phyloP scores from a whole-genome alignment of 352 stramenopile species.

The Phytopythium boreale region DNA sequence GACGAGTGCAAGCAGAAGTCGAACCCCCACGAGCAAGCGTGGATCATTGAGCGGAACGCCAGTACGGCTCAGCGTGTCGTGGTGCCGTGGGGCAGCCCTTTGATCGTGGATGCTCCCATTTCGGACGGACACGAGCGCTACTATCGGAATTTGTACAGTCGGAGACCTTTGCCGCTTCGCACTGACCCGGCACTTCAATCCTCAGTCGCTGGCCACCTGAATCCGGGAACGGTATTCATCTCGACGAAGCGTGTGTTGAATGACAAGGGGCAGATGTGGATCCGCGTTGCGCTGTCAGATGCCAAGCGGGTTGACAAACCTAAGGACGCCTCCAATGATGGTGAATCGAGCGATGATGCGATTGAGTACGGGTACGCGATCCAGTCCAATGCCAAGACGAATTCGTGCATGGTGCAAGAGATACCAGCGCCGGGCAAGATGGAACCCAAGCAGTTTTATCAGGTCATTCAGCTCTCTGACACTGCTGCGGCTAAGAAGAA shows the following conservation, averaged over 20 bases:
- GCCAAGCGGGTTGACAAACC: conserved; percentile 11
- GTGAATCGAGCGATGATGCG: conserved; percentile 25
- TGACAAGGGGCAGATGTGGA: conserved; percentile 57
- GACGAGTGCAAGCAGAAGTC: conserved; percentile 2
- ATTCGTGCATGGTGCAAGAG: conserved; percentile 74
- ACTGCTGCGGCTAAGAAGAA: conserved; percentile 11
- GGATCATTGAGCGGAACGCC: conserved; percentile 75
- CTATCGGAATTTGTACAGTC: conserved; percentile 70
- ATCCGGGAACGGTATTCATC: conserved; percentile 45
- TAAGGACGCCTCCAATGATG: conserved; percentile 20
- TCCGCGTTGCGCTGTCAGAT: conserved; percentile 41
- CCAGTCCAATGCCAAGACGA: conserved; percentile 75
- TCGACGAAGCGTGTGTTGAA: conserved; percentile 57
- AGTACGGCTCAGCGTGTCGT: conserved; percentile 65
- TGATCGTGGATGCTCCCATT: conserved; percentile 24
- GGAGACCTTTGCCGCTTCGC: conserved; percentile 50
- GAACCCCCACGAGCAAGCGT: conserved; percentile 34
- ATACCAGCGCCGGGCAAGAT: conserved; percentile 57
- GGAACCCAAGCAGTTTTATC: conserved; percentile 53
- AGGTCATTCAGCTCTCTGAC: conserved; percentile 25
- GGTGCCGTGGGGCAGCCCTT: conserved; percentile 43
- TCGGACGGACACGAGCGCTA: conserved; percentile 51
- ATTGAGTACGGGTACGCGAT: conserved; percentile 67
- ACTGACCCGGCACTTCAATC: conserved; percentile 37
- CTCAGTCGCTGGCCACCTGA: conserved; percentile 53